These are phyloP conservation scores for Trypanosoma conorhini DNA, from an alignment of 208 protist species.

Conservation along the genomic window DNA sequence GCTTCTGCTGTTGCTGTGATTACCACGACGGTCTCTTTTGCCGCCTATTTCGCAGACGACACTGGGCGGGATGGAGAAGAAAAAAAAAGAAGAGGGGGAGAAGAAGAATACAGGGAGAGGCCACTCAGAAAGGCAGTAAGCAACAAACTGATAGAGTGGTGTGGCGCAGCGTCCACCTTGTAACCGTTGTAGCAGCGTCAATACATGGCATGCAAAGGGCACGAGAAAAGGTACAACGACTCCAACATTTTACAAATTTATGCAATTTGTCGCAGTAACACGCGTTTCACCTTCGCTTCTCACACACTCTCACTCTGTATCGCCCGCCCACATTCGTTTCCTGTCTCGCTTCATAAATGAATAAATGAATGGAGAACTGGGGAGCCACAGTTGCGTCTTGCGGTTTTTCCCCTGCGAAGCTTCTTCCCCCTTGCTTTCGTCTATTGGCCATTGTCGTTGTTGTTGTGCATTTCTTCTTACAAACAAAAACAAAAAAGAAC, in stretches of 20 bases:
- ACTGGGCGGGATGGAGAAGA: neutral
- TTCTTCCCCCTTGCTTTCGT: neutral
- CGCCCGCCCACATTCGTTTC: neutral
- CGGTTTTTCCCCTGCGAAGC: neutral
- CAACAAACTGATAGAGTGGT: constrained; percentile 8
- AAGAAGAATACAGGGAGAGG: neutral
- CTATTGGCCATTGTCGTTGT: too few species aligned
- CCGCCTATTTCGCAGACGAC: neutral
- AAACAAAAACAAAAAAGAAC: too few species aligned
- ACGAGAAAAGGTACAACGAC: neutral
- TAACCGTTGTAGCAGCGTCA: neutral
- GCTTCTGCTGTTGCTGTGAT: neutral
- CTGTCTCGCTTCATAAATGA: neutral
- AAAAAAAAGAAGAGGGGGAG: constrained; percentile 20
- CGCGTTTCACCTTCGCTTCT: neutral
- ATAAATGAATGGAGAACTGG: neutral
- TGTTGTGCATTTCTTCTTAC: too few species aligned
- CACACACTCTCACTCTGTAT: neutral
- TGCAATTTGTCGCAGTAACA: neutral
- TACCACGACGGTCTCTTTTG: neutral
- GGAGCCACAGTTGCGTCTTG: neutral
- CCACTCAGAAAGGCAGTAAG: neutral
- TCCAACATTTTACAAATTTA: neutral
- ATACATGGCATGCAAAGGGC: neutral
- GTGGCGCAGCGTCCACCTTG: neutral